A percentile compares a stretch with the other conserved stretches of the same genome.
These are phyloP conservation scores for Geum urbanum DNA, from an alignment of 306 rosid species.

Conservation along the genomic window DNA sequence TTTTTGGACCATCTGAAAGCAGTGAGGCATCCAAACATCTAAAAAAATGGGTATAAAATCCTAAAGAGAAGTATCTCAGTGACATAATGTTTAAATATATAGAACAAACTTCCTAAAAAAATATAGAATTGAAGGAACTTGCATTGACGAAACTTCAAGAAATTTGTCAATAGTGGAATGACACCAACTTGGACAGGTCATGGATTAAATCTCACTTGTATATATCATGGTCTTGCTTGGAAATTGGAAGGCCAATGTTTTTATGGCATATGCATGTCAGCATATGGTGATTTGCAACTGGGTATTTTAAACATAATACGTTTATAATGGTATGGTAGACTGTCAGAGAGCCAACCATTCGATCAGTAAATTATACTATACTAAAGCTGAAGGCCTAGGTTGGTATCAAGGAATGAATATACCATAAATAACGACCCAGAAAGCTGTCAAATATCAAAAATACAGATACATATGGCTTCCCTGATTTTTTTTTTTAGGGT, in stretches of 20 bases:
- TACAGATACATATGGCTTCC: too few relatives aligned
- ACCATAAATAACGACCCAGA: background rate
- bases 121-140: background rate
- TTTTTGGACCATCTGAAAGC: background rate
- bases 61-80: background rate
- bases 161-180: conserved; percentile 1
- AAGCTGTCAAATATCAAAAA: background rate
- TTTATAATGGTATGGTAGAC: background rate
- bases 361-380: background rate
- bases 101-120: too few relatives aligned
- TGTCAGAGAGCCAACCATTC: conserved; percentile 4
- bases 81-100: background rate
- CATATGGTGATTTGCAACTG: background rate
- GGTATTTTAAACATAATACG: background rate
- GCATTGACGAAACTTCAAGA: background rate
- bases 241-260: conserved; percentile 4
- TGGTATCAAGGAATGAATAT: background rate
- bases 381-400: conserved; percentile 1
- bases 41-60: background rate
- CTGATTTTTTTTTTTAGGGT: too few relatives aligned
- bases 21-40: background rate
- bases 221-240: background rate
- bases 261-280: conserved; percentile 13
- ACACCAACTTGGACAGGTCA: background rate
- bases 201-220: background rate